phyloP scores from a whole-genome alignment of 1,139 yeast genomes.

The Zygosaccharomyces pseudobailii region DNA sequence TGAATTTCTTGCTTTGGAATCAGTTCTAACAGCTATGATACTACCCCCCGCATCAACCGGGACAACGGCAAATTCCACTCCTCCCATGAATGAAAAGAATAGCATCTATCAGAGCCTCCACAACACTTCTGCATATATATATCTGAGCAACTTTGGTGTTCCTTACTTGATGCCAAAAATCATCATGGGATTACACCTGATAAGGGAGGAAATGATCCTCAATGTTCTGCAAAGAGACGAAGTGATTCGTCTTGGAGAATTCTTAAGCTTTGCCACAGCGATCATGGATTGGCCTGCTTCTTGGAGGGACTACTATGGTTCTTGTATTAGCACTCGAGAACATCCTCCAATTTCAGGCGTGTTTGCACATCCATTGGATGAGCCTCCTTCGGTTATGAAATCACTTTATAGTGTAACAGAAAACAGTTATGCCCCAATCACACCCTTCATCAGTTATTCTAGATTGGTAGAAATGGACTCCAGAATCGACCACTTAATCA shows the following conservation, averaged over 20 bases:
- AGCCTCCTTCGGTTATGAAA: constrained; percentile 32
- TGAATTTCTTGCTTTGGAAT: constrained; percentile 10
- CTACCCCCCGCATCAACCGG: constrained; percentile 5
- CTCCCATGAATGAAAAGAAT: constrained; percentile 6
- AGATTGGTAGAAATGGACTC: constrained; percentile 64
- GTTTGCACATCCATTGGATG: constrained; percentile 32
- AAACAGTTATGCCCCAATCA: constrained; percentile 25
- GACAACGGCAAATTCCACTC: not conserved
- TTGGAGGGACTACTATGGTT: constrained; percentile 59
- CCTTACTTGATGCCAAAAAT: constrained; percentile 55
- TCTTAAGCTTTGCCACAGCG: constrained; percentile 56
- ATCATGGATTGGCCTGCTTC: constrained; percentile 73
- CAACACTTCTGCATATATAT: constrained; percentile 8
- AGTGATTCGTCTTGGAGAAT: constrained; percentile 42
- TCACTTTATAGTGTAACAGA: constrained; percentile 32
- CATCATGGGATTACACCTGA: constrained; percentile 64
- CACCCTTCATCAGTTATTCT: constrained; percentile 60
- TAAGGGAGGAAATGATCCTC: constrained; percentile 69
- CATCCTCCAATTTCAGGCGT: not conserved
- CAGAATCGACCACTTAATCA: constrained; percentile 51
- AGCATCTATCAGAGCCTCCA: constrained; percentile 1
- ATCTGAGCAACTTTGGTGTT: constrained; percentile 37
- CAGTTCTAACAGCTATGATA: constrained; percentile 13
- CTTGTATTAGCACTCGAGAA: not conserved
- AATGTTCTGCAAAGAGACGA: constrained; percentile 44